These are phyloP conservation scores for Luvunga scandens DNA, from an alignment of 345 rosid species.

Conservation along the genomic window DNA sequence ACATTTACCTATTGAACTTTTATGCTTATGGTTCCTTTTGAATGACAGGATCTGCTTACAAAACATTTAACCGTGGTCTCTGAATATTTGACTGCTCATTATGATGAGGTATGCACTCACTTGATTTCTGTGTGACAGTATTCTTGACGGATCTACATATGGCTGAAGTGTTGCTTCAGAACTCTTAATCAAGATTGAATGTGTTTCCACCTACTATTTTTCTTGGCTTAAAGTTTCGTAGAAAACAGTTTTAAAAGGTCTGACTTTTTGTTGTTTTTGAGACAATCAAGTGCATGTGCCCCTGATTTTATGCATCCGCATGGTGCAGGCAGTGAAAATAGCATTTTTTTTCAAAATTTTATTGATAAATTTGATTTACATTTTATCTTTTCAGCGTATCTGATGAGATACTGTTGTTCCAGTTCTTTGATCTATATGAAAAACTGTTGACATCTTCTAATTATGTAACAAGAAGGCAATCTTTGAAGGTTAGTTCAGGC, in stretches of 20 bases:
- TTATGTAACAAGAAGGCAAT: slow-evolving; percentile 97
- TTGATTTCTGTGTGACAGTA: not conserved
- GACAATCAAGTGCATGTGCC: not conserved
- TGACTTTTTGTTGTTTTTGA: slow-evolving; percentile 1
- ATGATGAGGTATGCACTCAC: slow-evolving; percentile 65
- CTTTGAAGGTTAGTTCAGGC: slow-evolving; percentile 70
- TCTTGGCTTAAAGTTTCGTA: not conserved
- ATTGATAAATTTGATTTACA: slow-evolving; percentile 1
- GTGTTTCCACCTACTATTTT: not conserved
- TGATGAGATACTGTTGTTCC: slow-evolving; percentile 38
- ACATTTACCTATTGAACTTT: slow-evolving; percentile 11
- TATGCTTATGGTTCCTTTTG: slow-evolving; percentile 3
- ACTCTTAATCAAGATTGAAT: not conserved
- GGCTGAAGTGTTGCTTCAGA: slow-evolving; percentile 3
- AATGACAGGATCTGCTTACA: slow-evolving; percentile 82
- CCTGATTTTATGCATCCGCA: not conserved
- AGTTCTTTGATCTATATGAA: slow-evolving; percentile 88
- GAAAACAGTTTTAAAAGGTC: not conserved
- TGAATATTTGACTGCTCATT: slow-evolving; percentile 74
- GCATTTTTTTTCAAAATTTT: not conserved
- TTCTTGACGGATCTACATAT: not conserved
- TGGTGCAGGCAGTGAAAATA: not conserved
- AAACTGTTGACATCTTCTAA: slow-evolving; percentile 81
- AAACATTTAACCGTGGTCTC: slow-evolving; percentile 76
- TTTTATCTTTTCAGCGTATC: slow-evolving; percentile 14